Evolutionary conservation across 176 grass and related monocot genomes (phyloP).

Genomic region (Carex kokanica): DNA sequence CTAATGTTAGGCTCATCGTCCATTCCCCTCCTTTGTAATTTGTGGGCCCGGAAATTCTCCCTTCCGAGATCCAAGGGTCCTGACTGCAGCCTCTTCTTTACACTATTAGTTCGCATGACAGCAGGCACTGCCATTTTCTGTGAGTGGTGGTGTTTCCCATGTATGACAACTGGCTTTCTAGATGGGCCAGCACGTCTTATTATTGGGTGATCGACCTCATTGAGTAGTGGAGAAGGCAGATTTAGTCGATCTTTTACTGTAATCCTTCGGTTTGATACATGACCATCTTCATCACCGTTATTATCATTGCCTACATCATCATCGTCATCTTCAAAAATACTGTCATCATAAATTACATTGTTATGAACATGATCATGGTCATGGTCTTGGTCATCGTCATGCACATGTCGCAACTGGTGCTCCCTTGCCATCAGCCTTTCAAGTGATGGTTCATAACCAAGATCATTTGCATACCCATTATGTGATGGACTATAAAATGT

Average conservation of each 20-base stretch:
- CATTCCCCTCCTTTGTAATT: conserved; percentile 40
- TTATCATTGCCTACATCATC: conserved; percentile 41
- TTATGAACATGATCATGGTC: neutral
- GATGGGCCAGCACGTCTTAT: conserved; percentile 20
- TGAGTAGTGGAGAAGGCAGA: conserved; percentile 26
- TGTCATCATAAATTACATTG: conserved; percentile 8
- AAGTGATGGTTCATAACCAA: conserved; percentile 37
- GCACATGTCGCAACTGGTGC: conserved; percentile 4
- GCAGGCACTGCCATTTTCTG: conserved; percentile 40
- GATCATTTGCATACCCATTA: conserved; percentile 26
- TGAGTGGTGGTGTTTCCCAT: conserved; percentile 26
- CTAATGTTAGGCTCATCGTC: conserved; percentile 27
- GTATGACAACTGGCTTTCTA: conserved; percentile 23
- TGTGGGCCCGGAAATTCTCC: conserved; percentile 29
- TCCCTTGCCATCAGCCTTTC: conserved; percentile 26
- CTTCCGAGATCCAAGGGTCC: conserved; percentile 22
- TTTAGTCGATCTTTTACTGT: conserved; percentile 51
- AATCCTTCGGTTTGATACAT: conserved; percentile 36
- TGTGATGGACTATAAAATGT: conserved; percentile 25
- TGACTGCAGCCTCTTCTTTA: conserved; percentile 35
- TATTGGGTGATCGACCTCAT: conserved; percentile 26
- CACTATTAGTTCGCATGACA: conserved; percentile 26
- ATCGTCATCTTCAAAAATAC: conserved; percentile 32
- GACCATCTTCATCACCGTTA: conserved; percentile 29
- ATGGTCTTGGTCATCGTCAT: no score